Evolutionary conservation across 805 yeast species (phyloP), one percentile per base, ranked within the genome.

Genomic region (Yamadazyma insecticola): DNA sequence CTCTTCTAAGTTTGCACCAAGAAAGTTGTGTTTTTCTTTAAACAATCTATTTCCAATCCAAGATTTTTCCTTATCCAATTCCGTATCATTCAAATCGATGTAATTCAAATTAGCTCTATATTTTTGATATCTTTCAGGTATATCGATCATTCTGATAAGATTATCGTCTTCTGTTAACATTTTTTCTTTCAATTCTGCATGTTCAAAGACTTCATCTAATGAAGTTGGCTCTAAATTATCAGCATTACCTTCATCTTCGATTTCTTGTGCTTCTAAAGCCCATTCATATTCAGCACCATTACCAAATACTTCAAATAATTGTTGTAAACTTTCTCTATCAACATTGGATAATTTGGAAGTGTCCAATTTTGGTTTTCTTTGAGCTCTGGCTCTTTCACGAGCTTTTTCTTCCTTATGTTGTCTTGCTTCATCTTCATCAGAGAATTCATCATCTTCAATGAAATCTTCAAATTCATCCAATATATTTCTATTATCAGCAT

Each of bases 231-330:
- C 78, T n/a, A 64, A 63, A 28, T 67, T 72, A n/a, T 75, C 78
- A 22, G 59, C 65, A 36, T 62, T 56, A 20, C 75, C 76, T 16
- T 63, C 75, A 29, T 72, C 80, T 44, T 74, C 81, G 34, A 67
- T 70, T 39, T 74, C 78, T 60, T 89, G 96, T 17, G 86, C 92
- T 50, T 87, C 96, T 33, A 92, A 67, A 9, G 98, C 98, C 97
- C 98, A 92, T 35, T 86, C 96, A 57, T 92, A 92, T 51, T 90
- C 97, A 42, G 80, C 88, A 30, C 98, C 98, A 55, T 88, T 94
- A 43, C 98, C 98, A 53, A 92, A 92, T 10, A 92, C 86, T 54
- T 92, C 98, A 50, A 79, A 88, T 51, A 92, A 74, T 57, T 90
- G 97, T 50, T 87, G 92, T 42, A 90, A 74, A 53, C 86, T 85